A percentile compares a stretch with the other conserved stretches of the same genome.
These are phyloP conservation scores for Globisporangium takayamanum DNA, from an alignment of 352 stramenopile genomes.

Conservation along the genomic window DNA sequence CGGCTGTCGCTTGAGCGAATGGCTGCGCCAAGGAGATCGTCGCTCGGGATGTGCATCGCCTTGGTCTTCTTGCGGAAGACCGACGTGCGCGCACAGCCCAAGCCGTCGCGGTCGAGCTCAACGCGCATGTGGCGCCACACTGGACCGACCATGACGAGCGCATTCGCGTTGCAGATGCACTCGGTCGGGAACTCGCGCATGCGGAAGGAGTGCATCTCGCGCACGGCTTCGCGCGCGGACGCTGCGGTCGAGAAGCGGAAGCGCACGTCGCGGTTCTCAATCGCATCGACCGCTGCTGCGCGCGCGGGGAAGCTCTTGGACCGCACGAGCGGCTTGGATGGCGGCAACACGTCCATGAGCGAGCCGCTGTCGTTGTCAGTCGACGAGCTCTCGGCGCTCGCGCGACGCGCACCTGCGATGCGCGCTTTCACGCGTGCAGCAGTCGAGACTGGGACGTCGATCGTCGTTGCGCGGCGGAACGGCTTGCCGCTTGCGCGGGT, in stretches of 20 bases:
- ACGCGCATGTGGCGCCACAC: conserved; percentile 49
- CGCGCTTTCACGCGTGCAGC: conserved; percentile 1
- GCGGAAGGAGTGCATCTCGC: conserved; percentile 61
- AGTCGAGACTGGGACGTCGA: conserved; percentile 27
- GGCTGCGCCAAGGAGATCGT: conserved; percentile 44
- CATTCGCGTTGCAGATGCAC: conserved; percentile 22
- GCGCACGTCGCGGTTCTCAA: conserved; percentile 43
- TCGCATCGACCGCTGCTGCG: conserved; percentile 46
- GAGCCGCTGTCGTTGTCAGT: conserved; percentile 1
- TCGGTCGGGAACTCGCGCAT: conserved; percentile 51
- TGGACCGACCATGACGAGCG: conserved; percentile 37
- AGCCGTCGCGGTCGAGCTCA: conserved; percentile 44
- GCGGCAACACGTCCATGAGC: background rate
- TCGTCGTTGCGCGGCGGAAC: conserved; percentile 48
- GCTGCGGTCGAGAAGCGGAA: conserved; percentile 57
- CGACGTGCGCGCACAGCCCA: conserved; percentile 46
- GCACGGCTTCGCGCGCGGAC: conserved; percentile 51
- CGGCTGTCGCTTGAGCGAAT: background rate
- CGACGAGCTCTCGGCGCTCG: conserved; percentile 16
- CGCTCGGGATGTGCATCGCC: conserved; percentile 36
- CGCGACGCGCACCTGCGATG: conserved; percentile 6
- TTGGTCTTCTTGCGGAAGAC: conserved; percentile 61
- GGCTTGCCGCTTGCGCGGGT: conserved; percentile 7
- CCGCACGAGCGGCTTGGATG: conserved; percentile 17
- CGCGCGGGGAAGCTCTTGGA: conserved; percentile 56